Conservation (phyloP, 2,329 filamentous ascomycete species). For the Alternaria sp. region DNA sequence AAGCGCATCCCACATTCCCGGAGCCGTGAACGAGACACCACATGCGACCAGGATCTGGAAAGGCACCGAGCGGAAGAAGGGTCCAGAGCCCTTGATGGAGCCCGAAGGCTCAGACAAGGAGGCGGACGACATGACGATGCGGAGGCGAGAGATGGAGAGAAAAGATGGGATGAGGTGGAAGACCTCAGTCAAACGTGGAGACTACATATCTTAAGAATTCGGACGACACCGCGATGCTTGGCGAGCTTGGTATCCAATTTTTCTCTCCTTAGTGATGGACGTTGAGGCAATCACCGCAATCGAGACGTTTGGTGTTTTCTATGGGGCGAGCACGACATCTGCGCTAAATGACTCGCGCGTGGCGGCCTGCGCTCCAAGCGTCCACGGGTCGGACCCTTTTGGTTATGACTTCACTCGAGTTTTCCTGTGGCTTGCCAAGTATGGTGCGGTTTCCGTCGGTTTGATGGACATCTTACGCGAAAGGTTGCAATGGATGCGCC, state of each 20-base stretch:
- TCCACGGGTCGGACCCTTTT: neutral
- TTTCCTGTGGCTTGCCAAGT: constrained; percentile 9
- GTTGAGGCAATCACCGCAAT: neutral
- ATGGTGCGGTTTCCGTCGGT: constrained; percentile 9
- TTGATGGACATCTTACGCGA: neutral
- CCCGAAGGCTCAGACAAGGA: constrained; percentile 15
- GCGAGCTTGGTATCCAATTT: constrained; percentile 11
- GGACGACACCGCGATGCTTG: neutral
- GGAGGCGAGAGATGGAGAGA: neutral
- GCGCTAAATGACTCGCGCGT: constrained; percentile 13
- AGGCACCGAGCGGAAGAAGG: constrained; percentile 40
- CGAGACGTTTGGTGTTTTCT: constrained; percentile 14
- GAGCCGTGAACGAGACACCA: constrained; percentile 43
- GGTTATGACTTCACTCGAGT: constrained; percentile 1
- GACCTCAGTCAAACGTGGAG: neutral
- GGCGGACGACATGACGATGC: constrained; percentile 17
- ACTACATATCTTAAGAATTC: constrained; percentile 9
- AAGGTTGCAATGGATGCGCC: neutral
- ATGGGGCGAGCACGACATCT: constrained; percentile 34
- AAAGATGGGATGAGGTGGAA: neutral
- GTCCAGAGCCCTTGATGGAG: constrained; percentile 24
- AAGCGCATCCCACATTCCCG: constrained; percentile 47
- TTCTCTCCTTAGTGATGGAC: constrained; percentile 12
- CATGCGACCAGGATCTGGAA: constrained; percentile 45
- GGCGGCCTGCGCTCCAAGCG: neutral